Percentiles rank a stretch among this genome's conserved stretches.
These are phyloP conservation scores for Mycena chlorophos DNA, from an alignment of 768 basidiomycete genomes.

Conservation along the genomic window DNA sequence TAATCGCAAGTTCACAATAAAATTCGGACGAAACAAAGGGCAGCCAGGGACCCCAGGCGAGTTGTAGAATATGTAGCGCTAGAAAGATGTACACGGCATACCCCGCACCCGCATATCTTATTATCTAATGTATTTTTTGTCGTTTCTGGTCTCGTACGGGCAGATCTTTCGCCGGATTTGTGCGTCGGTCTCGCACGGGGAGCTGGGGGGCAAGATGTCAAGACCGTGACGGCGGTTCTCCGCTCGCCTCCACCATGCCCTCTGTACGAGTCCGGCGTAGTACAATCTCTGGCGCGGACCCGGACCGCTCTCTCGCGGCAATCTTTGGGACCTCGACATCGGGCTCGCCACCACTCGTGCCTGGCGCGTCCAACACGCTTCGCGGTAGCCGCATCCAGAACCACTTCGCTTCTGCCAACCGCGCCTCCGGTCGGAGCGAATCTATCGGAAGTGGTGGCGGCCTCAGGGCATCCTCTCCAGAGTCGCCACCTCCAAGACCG, in stretches of 20 bases:
- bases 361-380: conserved; percentile 9
- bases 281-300: background rate
- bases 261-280: conserved; percentile 19
- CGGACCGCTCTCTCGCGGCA: conserved; percentile 11
- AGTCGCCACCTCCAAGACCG: conserved; percentile 5
- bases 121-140: background rate
- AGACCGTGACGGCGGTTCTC: background rate
- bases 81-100: background rate
- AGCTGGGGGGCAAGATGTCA: background rate
- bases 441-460: background rate
- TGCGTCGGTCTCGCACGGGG: no score
- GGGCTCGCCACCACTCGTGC: conserved; percentile 1
- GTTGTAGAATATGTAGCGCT: conserved; percentile 16
- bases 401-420: conserved; percentile 24
- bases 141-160: no score
- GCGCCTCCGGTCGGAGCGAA: background rate
- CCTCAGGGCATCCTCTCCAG: conserved; percentile 13
- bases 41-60: conserved; percentile 2
- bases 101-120: background rate
- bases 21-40: conserved; percentile 20
- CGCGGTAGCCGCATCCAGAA: conserved; percentile 36
- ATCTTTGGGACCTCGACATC: conserved; percentile 12
- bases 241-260: conserved; percentile 12
- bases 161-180: no score
- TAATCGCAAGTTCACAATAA: conserved; percentile 29